Percentiles rank a stretch among this genome's conserved stretches.
Evolutionary conservation across 225 moss, liverwort and hornwort species (phyloP).

Genomic region (Takakia lepidozioides): DNA sequence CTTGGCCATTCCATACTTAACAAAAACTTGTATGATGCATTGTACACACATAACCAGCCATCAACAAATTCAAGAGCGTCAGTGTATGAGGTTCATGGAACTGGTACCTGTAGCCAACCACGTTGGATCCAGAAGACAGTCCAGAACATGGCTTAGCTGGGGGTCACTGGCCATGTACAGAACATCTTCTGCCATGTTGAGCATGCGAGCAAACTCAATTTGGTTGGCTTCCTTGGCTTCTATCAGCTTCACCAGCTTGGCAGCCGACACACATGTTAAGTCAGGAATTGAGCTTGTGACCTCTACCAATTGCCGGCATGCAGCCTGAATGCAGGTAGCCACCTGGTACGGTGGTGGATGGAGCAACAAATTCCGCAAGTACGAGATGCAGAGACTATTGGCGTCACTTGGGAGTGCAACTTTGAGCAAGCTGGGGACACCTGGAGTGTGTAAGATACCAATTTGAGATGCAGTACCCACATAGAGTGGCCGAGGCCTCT

Average conservation of each 20-base stretch:
- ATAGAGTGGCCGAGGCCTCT: constrained; percentile 78
- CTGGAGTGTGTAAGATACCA: constrained; percentile 83
- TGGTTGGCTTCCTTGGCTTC: constrained; percentile 91
- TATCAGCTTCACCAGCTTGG: constrained; percentile 91
- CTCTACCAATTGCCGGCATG: constrained; percentile 41
- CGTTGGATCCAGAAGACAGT: constrained; percentile 71
- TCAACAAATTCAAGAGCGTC: too few species aligned
- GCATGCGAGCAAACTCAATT: constrained; percentile 81
- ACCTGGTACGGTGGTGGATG: constrained; percentile 81
- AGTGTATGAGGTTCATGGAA: too few species aligned
- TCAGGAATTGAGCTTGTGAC: constrained; percentile 71
- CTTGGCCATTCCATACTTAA: too few species aligned
- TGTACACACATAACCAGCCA: too few species aligned
- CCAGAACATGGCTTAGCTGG: constrained; percentile 47
- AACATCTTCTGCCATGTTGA: constrained; percentile 73
- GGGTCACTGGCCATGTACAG: constrained; percentile 67
- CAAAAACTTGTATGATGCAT: too few species aligned
- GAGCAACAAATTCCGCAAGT: constrained; percentile 84
- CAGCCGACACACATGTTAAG: constrained; percentile 80
- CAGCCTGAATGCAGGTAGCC: constrained; percentile 56
- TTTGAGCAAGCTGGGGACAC: constrained; percentile 83
- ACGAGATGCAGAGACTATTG: constrained; percentile 65
- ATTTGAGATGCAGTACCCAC: constrained; percentile 92
- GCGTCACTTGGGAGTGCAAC: constrained; percentile 65
- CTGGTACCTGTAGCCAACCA: constrained; percentile 96